phyloP scores from a whole-genome alignment of 2,329 filamentous ascomycete genomes.

The Sarocladium oryzae region DNA sequence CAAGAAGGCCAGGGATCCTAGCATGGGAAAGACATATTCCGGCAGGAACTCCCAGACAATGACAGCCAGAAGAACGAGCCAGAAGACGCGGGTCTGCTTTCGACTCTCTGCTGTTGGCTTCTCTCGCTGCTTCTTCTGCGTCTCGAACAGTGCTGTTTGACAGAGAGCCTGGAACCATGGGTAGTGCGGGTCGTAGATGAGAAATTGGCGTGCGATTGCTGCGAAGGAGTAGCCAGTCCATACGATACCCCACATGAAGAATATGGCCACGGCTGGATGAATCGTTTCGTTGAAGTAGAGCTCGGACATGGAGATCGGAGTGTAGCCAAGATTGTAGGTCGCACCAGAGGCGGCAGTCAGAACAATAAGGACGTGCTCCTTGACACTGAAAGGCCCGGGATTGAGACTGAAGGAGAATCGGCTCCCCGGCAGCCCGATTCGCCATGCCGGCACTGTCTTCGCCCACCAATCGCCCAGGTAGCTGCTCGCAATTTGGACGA shows the following conservation, averaged over 20 bases:
- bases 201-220: conserved; percentile 48
- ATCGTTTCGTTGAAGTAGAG: conserved; percentile 49
- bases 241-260: conserved; percentile 54
- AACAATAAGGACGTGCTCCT: conserved; percentile 52
- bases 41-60: conserved; percentile 57
- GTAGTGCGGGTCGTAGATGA: conserved; percentile 48
- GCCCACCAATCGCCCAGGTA: conserved; percentile 49
- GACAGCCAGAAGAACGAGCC: conserved; percentile 42
- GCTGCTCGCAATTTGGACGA: conserved; percentile 53
- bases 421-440: conserved; percentile 39
- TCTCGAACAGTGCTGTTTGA: conserved; percentile 54
- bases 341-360: conserved; percentile 47
- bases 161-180: conserved; percentile 24
- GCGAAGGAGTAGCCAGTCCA: conserved; percentile 54
- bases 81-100: conserved; percentile 52
- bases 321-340: conserved; percentile 44
- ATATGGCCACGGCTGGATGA: conserved; percentile 46
- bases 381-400: conserved; percentile 49
- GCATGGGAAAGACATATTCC: conserved; percentile 53
- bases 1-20: conserved; percentile 53
- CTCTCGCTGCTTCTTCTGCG: conserved; percentile 44
- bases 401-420: conserved; percentile 45
- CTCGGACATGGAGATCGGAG: conserved; percentile 47
- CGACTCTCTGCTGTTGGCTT: conserved; percentile 40
- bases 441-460: conserved; percentile 40